Percentiles rank a stretch among this genome's conserved stretches.
phyloP scores from a whole-genome alignment of 2,329 filamentous ascomycete species.

The Diplodia mutila region DNA sequence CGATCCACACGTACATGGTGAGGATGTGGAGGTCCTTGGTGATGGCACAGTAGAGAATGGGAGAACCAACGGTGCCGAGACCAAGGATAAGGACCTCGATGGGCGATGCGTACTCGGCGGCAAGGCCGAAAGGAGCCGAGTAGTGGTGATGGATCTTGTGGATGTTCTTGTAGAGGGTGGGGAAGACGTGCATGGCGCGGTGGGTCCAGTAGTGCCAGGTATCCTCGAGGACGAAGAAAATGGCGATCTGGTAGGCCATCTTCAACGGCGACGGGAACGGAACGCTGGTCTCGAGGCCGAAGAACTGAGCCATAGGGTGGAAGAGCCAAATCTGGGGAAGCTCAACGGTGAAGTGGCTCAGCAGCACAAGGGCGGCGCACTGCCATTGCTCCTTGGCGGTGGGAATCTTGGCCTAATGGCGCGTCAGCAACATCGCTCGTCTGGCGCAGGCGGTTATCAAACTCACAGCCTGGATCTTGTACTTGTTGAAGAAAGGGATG shows the following conservation, averaged over 20 bases:
- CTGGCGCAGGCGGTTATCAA: neutral
- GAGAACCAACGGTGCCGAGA: conserved; percentile 79
- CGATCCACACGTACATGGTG: conserved; percentile 98
- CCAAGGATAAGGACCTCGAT: conserved; percentile 97
- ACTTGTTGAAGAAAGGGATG: conserved; percentile 85
- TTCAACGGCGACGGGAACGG: conserved; percentile 85
- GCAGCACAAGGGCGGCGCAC: conserved; percentile 88
- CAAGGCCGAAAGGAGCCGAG: conserved; percentile 93
- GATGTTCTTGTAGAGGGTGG: conserved; percentile 84
- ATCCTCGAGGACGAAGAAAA: conserved; percentile 97
- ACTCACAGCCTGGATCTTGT: conserved; percentile 88
- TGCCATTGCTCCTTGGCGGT: conserved; percentile 93
- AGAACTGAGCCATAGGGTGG: conserved; percentile 92
- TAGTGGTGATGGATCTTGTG: conserved; percentile 99
- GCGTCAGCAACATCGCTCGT: neutral
- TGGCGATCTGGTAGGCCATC: conserved; percentile 86
- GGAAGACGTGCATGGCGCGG: conserved; percentile 88
- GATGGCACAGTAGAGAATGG: conserved; percentile 80
- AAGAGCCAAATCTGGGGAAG: conserved; percentile 99
- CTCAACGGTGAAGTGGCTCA: conserved; percentile 97
- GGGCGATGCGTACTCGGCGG: conserved; percentile 95
- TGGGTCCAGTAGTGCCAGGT: conserved; percentile 99
- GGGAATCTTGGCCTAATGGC: conserved; percentile 74
- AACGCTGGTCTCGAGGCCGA: conserved; percentile 83
- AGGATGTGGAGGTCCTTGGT: conserved; percentile 89